A percentile compares a stretch with the other conserved stretches of the same genome.
phyloP scores from a whole-genome alignment of 139 green algal species.

The Astrephomene gubernaculifera region DNA sequence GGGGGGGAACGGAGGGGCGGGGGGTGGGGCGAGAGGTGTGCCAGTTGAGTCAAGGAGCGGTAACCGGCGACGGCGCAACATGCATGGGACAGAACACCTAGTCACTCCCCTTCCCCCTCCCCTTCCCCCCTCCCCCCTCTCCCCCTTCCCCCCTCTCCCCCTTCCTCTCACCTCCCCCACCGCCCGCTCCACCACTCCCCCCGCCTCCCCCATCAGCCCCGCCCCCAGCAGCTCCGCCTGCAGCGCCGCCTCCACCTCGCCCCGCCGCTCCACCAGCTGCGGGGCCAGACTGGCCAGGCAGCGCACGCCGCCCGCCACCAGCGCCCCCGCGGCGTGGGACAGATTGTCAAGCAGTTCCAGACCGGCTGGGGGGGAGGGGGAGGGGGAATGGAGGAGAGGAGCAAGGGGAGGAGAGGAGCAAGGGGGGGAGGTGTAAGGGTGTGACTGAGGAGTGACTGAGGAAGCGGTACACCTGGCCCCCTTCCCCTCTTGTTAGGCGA shows the following conservation, averaged over 20 bases:
- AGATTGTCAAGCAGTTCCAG: constrained; percentile 84
- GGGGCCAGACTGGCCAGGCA: constrained; percentile 35
- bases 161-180: constrained; percentile 27
- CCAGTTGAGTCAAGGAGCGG: too few relatives aligned
- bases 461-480: too few relatives aligned
- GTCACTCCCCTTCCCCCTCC: background rate
- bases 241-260: constrained; percentile 58
- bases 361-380: constrained; percentile 31
- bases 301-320: constrained; percentile 58
- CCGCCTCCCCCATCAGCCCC: constrained; percentile 47
- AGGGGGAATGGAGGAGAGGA: too few relatives aligned
- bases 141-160: background rate
- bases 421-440: too few relatives aligned
- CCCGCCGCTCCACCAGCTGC: constrained; percentile 24
- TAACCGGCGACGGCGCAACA: too few relatives aligned
- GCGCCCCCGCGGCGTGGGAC: constrained; percentile 18
- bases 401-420: too few relatives aligned
- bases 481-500: too few relatives aligned
- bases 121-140: background rate
- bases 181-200: constrained; percentile 43
- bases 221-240: constrained; percentile 62
- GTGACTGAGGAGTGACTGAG: too few relatives aligned
- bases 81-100: too few relatives aligned
- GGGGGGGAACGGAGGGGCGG: too few relatives aligned
- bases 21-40: too few relatives aligned